Evolutionary conservation across 2,329 filamentous ascomycete genomes (phyloP), one percentile per base, ranked within the genome.

Genomic region (Grosmannia clavigera): DNA sequence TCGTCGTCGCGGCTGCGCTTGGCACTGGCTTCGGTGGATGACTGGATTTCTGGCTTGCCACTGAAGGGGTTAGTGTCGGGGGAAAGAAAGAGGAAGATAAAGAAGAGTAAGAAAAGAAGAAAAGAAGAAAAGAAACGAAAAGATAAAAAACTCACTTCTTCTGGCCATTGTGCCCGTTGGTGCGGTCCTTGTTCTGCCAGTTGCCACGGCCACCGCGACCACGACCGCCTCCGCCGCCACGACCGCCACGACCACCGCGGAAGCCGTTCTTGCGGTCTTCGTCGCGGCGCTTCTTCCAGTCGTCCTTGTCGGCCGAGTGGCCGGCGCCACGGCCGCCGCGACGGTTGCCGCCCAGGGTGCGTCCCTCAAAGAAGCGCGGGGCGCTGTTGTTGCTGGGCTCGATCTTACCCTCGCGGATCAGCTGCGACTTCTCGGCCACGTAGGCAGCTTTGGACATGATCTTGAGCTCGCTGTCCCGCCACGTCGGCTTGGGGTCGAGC

Each of bases 381-480:
- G 73, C 73, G 55, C 69, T 68, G 63, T 67, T 70, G 55, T 70
- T 71, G 67, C 76, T 83, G 63, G 86, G 82, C 70, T 84, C 76
- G 55, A 90, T 76, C 68, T 83, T 84, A 62, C 89, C 88, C 52
- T 84, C 80, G 66, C 82, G 79, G 67, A 92, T 92, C 46, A 88
- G 81, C 59, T 84, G 76, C 61, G 79, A 80, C 78, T 92, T 92
- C 72, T 86, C 83, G n/a, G 86, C 80, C 65, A 88, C 86, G 73
- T 99, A 99, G 22, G 84, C 87, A 68, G 83, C 82, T 85, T 99
- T 99, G 74, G 84, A 85, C 84, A 90, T 92, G 75, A 94, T 86
- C 70, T 85, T 76, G 58, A 97, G 79, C 40, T 90, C 85, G 65
- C 88, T 79, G 58, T 81, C 91, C 72, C 95, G 85, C 84, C 85